A percentile compares a stretch with the other conserved stretches of the same genome.
Conservation (phyloP, 164 flowering plant species). For the Magnolia officinalis region DNA sequence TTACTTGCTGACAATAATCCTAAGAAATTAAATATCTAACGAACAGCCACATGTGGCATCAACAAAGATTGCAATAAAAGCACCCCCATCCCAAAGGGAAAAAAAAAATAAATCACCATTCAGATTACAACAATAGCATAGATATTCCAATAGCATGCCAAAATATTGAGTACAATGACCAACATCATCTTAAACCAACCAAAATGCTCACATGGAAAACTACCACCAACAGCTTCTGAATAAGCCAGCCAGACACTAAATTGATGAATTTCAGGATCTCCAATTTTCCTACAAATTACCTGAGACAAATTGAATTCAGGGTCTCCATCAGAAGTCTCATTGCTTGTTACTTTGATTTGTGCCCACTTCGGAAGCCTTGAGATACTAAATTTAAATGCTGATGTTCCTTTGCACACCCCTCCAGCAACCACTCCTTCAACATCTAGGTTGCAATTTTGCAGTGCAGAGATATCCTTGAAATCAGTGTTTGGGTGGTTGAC, state of each 20-base stretch:
- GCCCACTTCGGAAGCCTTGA: slow-evolving; percentile 88
- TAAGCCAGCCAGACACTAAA: not conserved
- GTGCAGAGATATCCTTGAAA: slow-evolving; percentile 8
- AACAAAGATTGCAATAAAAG: not conserved
- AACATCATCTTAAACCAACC: not conserved
- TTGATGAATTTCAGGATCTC: not conserved
- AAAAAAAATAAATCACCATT: not conserved
- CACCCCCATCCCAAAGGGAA: not conserved
- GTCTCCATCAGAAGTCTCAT: slow-evolving; percentile 10
- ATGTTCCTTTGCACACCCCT: slow-evolving; percentile 16
- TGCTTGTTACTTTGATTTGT: slow-evolving; percentile 37
- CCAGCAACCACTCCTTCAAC: slow-evolving; percentile 12
- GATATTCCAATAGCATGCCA: not conserved
- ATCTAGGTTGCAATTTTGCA: slow-evolving; percentile 12
- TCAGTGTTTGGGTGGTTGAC: slow-evolving; percentile 12
- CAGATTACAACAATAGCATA: not conserved
- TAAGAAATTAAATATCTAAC: not conserved
- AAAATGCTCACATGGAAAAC: not conserved
- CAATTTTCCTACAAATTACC: slow-evolving; percentile 30
- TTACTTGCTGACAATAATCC: slow-evolving; percentile 12
- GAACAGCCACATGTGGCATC: not conserved
- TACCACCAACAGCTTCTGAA: not conserved
- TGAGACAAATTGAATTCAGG: slow-evolving; percentile 23
- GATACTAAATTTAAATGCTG: slow-evolving; percentile 57
- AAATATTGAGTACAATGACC: not conserved